Conservation (phyloP, 2,329 filamentous ascomycete genomes). For the Xylariaceae sp. region DNA sequence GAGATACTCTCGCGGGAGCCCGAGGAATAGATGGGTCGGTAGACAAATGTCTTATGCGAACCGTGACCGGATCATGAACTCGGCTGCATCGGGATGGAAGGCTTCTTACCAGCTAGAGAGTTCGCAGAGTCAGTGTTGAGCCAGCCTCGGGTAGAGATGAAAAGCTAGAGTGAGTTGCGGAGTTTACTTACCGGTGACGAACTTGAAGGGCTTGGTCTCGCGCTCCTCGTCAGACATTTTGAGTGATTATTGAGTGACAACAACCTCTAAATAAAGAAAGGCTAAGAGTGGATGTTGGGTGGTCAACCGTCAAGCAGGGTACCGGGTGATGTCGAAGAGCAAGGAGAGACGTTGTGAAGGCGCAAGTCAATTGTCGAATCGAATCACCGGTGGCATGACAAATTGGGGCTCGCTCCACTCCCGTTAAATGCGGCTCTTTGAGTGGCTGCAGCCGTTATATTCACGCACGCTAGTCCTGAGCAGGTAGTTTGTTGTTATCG, state of each 20-base stretch:
- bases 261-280: constrained; percentile 11
- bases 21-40: background rate
- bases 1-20: background rate
- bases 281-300: constrained; percentile 26
- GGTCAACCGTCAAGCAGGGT: constrained; percentile 31
- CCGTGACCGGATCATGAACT: constrained; percentile 1
- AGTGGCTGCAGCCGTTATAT: constrained; percentile 10
- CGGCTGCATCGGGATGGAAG: constrained; percentile 3
- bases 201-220: constrained; percentile 99
- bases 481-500: background rate
- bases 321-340: constrained; percentile 33
- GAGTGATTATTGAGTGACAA: constrained; percentile 41
- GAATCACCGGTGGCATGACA: constrained; percentile 21
- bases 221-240: constrained; percentile 89
- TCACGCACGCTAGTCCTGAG: background rate
- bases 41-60: too few relatives aligned
- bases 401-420: constrained; percentile 11
- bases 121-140: constrained; percentile 21
- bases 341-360: constrained; percentile 10
- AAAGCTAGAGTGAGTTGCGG: constrained; percentile 25
- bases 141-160: constrained; percentile 6
- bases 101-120: constrained; percentile 29
- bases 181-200: constrained; percentile 81
- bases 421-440: constrained; percentile 9
- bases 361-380: constrained; percentile 25